These are phyloP conservation scores for Ascochyta lentis DNA, from an alignment of 2,329 filamentous ascomycete species.

Conservation along the genomic window DNA sequence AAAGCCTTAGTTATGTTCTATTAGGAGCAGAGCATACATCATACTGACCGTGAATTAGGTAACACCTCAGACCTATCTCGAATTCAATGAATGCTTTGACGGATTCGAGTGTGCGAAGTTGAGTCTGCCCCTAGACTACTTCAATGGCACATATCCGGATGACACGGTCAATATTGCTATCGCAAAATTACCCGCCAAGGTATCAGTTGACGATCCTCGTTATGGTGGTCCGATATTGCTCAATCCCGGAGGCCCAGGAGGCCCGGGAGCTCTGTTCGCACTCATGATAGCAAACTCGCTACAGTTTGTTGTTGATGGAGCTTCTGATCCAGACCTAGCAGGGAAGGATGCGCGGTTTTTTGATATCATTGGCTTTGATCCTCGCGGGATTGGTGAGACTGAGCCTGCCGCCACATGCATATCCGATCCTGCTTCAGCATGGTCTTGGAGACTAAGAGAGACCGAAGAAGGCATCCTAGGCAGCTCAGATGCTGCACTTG, in stretches of 20 bases:
- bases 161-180: slow-evolving; percentile 42
- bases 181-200: slow-evolving; percentile 41
- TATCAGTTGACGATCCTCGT: slow-evolving; percentile 42
- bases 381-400: slow-evolving; percentile 50
- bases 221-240: slow-evolving; percentile 53
- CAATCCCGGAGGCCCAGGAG: slow-evolving; percentile 56
- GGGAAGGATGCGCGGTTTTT: slow-evolving; percentile 44
- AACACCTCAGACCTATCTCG: slow-evolving; percentile 29
- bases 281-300: slow-evolving; percentile 29
- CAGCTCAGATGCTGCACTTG: slow-evolving; percentile 52
- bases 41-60: slow-evolving; percentile 34
- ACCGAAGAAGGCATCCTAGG: slow-evolving; percentile 48
- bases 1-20: neutral
- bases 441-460: slow-evolving; percentile 48
- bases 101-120: slow-evolving; percentile 46
- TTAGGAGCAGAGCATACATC: neutral
- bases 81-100: slow-evolving; percentile 42
- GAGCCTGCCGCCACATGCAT: slow-evolving; percentile 47
- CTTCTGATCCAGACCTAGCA: slow-evolving; percentile 14
- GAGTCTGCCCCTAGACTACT: slow-evolving; percentile 46
- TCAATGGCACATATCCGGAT: slow-evolving; percentile 43
- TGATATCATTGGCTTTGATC: slow-evolving; percentile 56
- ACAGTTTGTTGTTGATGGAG: slow-evolving; percentile 40
- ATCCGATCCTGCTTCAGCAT: slow-evolving; percentile 34
- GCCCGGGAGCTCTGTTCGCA: slow-evolving; percentile 47